These are phyloP conservation scores for Coprinopsis strossmayeri DNA, from an alignment of 768 basidiomycete genomes.

Conservation along the genomic window DNA sequence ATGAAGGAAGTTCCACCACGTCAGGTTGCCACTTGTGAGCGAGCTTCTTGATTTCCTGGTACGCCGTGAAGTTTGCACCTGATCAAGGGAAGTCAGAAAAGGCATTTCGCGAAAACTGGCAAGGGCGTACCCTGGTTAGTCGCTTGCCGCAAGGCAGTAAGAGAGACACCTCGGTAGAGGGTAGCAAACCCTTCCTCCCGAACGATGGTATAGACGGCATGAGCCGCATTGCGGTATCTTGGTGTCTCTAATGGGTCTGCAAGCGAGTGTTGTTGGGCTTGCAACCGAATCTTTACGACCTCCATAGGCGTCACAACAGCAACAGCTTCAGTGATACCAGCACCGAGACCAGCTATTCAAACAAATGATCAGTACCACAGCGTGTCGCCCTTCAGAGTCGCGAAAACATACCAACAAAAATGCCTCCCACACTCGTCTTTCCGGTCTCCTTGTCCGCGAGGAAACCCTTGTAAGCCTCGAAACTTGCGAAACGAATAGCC, in stretches of 20 bases:
- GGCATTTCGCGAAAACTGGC: background rate
- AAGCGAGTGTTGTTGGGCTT: constrained; percentile 95
- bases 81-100: constrained; percentile 1
- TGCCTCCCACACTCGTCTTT: constrained; percentile 67
- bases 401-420: constrained; percentile 74
- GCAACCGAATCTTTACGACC: constrained; percentile 96
- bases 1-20: constrained; percentile 75
- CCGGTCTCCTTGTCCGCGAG: constrained; percentile 74
- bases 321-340: constrained; percentile 94
- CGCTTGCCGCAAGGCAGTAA: constrained; percentile 93
- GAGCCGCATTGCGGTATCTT: constrained; percentile 92
- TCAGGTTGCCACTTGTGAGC: constrained; percentile 77
- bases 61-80: constrained; percentile 97
- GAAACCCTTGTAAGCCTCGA: constrained; percentile 89
- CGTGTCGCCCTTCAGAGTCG: constrained; percentile 2
- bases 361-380: background rate
- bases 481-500: constrained; percentile 97
- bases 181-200: constrained; percentile 84
- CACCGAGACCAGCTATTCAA: constrained; percentile 78
- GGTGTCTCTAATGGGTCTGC: constrained; percentile 93
- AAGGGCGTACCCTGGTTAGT: constrained; percentile 81
- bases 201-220: constrained; percentile 92
- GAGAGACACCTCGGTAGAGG: constrained; percentile 86
- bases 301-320: constrained; percentile 98
- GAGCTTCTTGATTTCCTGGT: constrained; percentile 91